These are phyloP conservation scores for Suillus sp. DNA, from an alignment of 768 basidiomycete genomes.

Conservation along the genomic window DNA sequence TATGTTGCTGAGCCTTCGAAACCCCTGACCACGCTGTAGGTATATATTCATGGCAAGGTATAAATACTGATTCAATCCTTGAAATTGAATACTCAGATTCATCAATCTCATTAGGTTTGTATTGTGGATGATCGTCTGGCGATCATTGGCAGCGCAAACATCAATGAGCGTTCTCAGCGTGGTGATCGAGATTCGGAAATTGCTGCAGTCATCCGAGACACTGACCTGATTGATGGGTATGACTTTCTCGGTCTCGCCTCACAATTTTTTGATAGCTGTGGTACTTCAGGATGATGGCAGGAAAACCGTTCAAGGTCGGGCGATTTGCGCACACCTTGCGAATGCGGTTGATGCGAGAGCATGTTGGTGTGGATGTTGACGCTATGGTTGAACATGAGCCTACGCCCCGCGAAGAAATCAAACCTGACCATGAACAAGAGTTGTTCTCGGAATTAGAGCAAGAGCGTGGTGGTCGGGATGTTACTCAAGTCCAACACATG, in stretches of 20 bases:
- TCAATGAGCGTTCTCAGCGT: conserved; percentile 94
- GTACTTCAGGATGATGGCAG: conserved; percentile 82
- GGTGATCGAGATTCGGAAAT: conserved; percentile 98
- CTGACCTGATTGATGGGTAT: conserved; percentile 93
- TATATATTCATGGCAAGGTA: conserved; percentile 89
- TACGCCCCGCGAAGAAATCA: conserved; percentile 53
- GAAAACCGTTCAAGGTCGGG: conserved; percentile 92
- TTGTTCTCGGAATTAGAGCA: conserved; percentile 83
- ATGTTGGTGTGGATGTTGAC: conserved; percentile 95
- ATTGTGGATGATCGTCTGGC: conserved; percentile 94
- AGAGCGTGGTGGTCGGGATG: conserved; percentile 42
- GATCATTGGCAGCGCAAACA: conserved; percentile 95
- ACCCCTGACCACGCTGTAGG: conserved; percentile 40
- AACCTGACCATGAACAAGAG: conserved; percentile 52
- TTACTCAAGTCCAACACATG: conserved; percentile 43
- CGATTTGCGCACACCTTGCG: conserved; percentile 95
- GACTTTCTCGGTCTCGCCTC: conserved; percentile 18
- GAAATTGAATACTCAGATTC: background rate
- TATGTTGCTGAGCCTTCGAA: background rate
- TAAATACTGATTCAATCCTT: background rate
- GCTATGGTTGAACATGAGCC: conserved; percentile 76
- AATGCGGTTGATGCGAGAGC: conserved; percentile 94
- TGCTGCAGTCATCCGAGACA: conserved; percentile 90
- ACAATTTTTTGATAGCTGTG: conserved; percentile 7
- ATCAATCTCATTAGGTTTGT: conserved; percentile 40